Conservation (phyloP, 495 filamentous ascomycete genomes). For the Monascus purpureus region DNA sequence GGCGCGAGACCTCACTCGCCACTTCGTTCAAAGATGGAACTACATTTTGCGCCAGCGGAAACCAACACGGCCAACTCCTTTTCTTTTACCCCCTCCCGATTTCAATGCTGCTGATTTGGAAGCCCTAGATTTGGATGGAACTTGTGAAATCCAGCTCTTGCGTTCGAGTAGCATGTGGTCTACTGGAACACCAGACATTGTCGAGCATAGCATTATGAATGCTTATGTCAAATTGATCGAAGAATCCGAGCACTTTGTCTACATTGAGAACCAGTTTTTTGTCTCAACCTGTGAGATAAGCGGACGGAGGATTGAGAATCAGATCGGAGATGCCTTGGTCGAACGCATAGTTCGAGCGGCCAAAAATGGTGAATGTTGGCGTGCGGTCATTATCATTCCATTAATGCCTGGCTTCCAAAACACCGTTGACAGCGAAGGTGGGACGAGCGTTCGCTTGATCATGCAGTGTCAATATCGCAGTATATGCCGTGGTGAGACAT, state of each 20-base stretch:
- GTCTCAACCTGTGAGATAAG: constrained; percentile 86
- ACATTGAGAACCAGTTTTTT: constrained; percentile 99
- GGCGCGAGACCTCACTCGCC: constrained; percentile 81
- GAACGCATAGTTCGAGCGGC: constrained; percentile 78
- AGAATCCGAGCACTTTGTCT: constrained; percentile 91
- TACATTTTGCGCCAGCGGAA: constrained; percentile 90
- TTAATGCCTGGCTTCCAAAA: constrained; percentile 98
- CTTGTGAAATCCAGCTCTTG: constrained; percentile 91
- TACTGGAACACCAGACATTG: constrained; percentile 65
- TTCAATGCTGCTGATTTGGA: constrained; percentile 76
- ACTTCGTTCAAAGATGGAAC: constrained; percentile 99
- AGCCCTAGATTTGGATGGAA: constrained; percentile 74
- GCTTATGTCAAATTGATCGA: constrained; percentile 93
- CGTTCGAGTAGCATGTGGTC: constrained; percentile 87
- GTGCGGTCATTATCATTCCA: constrained; percentile 86
- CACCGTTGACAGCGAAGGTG: constrained; percentile 83
- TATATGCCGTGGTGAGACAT: constrained; percentile 86
- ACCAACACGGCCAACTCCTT: constrained; percentile 85
- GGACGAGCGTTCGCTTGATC: constrained; percentile 86
- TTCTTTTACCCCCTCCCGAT: constrained; percentile 86
- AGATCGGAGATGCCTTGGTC: constrained; percentile 89
- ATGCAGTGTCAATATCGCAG: constrained; percentile 97
- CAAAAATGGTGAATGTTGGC: constrained; percentile 78
- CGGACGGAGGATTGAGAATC: constrained; percentile 75
- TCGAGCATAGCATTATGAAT: constrained; percentile 88